Conservation (phyloP, 495 filamentous ascomycete genomes). For the Penicillium mononematosum region DNA sequence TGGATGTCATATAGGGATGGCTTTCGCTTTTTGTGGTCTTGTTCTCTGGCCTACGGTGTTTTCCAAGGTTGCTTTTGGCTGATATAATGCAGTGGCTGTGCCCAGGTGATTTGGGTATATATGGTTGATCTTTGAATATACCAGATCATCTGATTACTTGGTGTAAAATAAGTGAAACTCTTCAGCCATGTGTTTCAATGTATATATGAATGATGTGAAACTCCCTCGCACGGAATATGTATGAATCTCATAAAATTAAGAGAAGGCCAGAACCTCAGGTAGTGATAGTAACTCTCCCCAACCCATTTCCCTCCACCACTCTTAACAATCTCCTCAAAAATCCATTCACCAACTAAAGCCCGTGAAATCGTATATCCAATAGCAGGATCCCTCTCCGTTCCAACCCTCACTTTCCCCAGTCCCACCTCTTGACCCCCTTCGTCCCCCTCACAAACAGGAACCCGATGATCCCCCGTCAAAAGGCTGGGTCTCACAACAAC, state of each 20-base stretch:
- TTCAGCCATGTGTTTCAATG: background rate
- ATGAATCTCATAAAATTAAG: background rate
- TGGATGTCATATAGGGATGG: background rate
- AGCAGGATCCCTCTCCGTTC: slow-evolving; percentile 34
- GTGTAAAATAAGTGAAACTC: too few relatives aligned
- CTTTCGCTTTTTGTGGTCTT: background rate
- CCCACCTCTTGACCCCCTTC: slow-evolving; percentile 10
- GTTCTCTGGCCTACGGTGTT: background rate
- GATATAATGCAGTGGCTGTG: background rate
- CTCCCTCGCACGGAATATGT: background rate
- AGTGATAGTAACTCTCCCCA: slow-evolving; percentile 40
- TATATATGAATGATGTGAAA: background rate
- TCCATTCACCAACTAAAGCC: slow-evolving; percentile 42
- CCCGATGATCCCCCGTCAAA: slow-evolving; percentile 30
- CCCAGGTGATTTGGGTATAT: background rate
- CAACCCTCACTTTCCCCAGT: slow-evolving; percentile 29
- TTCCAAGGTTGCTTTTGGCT: background rate
- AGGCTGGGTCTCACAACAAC: slow-evolving; percentile 39
- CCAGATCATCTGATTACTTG: too few relatives aligned
- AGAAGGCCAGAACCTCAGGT: slow-evolving; percentile 20
- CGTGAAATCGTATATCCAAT: slow-evolving; percentile 42
- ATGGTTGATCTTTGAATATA: background rate
- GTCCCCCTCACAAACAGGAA: slow-evolving; percentile 12
- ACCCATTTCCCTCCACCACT: slow-evolving; percentile 35
- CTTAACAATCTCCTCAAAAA: slow-evolving; percentile 40